phyloP scores from a whole-genome alignment of 441 rosid genomes.

The Breynia disticha region DNA sequence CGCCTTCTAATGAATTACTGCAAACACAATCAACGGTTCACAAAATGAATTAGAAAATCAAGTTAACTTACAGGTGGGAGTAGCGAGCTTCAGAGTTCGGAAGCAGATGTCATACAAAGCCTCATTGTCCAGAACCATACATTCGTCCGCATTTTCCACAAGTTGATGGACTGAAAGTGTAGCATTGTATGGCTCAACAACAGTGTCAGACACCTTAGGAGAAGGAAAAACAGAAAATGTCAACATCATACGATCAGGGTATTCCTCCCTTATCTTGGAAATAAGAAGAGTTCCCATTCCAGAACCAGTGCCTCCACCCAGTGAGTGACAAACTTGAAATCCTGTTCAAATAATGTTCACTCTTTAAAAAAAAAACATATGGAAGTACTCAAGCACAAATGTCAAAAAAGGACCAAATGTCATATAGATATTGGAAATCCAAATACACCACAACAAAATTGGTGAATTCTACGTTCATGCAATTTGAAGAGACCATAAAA shows the following conservation, averaged over 20 bases:
- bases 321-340: constrained; percentile 39
- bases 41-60: neutral
- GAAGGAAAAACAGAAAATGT: constrained; percentile 54
- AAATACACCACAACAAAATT: too few species aligned
- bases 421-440: too few species aligned
- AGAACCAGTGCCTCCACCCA: constrained; percentile 46
- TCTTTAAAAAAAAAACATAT: too few species aligned
- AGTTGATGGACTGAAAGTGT: constrained; percentile 57
- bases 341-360: constrained; percentile 20
- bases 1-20: neutral
- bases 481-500: too few species aligned
- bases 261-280: constrained; percentile 51
- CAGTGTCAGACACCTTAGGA: constrained; percentile 53
- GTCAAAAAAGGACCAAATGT: too few species aligned
- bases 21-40: neutral
- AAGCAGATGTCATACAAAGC: constrained; percentile 45
- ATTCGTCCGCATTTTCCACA: constrained; percentile 55
- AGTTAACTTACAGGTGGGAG: constrained; percentile 36
- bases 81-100: constrained; percentile 47
- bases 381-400: too few species aligned
- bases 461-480: too few species aligned
- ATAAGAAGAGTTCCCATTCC: constrained; percentile 47
- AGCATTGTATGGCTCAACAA: constrained; percentile 58
- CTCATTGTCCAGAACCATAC: constrained; percentile 51
- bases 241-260: constrained; percentile 58